These are phyloP conservation scores for Aquanectria penicillioides DNA, from an alignment of 2,329 filamentous ascomycete genomes.

Conservation along the genomic window DNA sequence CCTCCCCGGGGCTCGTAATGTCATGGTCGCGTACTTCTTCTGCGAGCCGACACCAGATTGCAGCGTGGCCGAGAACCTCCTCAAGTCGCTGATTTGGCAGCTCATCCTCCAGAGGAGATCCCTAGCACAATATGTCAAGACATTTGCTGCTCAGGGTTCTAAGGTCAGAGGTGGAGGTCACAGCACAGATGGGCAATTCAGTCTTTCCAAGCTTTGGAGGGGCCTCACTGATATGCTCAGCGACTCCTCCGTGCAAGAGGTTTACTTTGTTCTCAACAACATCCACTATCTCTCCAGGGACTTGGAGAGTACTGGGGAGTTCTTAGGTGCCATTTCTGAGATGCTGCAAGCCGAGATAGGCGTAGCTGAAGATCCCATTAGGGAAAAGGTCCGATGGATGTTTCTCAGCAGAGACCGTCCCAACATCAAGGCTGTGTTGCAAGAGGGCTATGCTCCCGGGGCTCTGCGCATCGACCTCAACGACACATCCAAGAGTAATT, in stretches of 20 bases:
- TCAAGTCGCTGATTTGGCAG: conserved; percentile 51
- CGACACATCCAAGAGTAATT: conserved; percentile 11
- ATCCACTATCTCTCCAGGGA: conserved; percentile 51
- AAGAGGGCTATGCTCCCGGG: not conserved
- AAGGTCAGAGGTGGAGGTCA: not conserved
- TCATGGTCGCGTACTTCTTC: conserved; percentile 52
- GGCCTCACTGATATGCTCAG: conserved; percentile 51
- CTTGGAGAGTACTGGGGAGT: conserved; percentile 17
- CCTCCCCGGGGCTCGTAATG: conserved; percentile 19
- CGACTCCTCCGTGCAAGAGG: conserved; percentile 41
- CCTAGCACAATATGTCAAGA: conserved; percentile 50
- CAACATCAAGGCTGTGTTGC: conserved; percentile 14
- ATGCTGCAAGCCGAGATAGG: not conserved
- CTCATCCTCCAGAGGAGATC: conserved; percentile 48
- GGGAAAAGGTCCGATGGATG: conserved; percentile 46
- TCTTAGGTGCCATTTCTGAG: not conserved
- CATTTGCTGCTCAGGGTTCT: conserved; percentile 44
- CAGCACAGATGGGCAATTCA: conserved; percentile 9
- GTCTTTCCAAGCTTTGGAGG: conserved; percentile 45
- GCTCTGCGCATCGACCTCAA: conserved; percentile 21
- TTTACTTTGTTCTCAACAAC: conserved; percentile 54
- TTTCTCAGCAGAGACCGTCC: conserved; percentile 47
- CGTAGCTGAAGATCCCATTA: not conserved
- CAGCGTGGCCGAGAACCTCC: conserved; percentile 50
- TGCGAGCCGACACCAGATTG: conserved; percentile 48